Evolutionary conservation across 805 yeast genomes (phyloP), one percentile per base, ranked within the genome.

Genomic region (Barnettozyma wickerhamii): DNA sequence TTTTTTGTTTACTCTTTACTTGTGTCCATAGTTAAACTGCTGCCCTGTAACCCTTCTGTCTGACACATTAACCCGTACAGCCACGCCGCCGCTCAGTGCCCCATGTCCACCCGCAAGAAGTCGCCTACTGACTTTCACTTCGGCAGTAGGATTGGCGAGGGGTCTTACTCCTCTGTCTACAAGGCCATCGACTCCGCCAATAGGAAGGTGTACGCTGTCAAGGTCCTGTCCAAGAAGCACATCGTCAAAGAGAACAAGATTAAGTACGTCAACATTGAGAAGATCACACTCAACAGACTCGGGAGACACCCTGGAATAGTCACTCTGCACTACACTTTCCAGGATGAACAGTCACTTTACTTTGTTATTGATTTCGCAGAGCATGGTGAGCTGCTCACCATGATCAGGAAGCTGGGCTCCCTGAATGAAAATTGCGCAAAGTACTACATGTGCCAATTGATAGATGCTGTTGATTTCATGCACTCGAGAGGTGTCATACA

Each of bases 231-330:
- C 33, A 93, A 93, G 62, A 75, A 84, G 32, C 98, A 93, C 62
- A 93, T 93, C 34, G 95, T 93, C 47, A 81, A 87, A 59, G 99
- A 93, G 63, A 85, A 84, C 58, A 93, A 93, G 61, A 88, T 88
- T 58, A 93, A 93, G 62, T 93, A 93, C 57, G 99, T 93, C 43
- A 89, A 89, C 59, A 91, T 93, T 43, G 99, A 93, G 58, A 93
- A 93, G 59, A 81, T 85, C 41, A 87, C 97, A 1, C 66, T 93
- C 47, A 90, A 89, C 61, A 65, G 91, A 19, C 67, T 93, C 47
- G 96, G 96, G 3, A 81, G 82, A 41, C 98, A 93, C 58, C 96
- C 97, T 0, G 99, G 99, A 1, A 84, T 93, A 21, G 95, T 93
- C 17, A 85, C 90, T 35, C 67, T 93, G 35, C 86, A 87, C 63